phyloP scores from a whole-genome alignment of 2,329 filamentous ascomycete species.

The Colletotrichum sp. region DNA sequence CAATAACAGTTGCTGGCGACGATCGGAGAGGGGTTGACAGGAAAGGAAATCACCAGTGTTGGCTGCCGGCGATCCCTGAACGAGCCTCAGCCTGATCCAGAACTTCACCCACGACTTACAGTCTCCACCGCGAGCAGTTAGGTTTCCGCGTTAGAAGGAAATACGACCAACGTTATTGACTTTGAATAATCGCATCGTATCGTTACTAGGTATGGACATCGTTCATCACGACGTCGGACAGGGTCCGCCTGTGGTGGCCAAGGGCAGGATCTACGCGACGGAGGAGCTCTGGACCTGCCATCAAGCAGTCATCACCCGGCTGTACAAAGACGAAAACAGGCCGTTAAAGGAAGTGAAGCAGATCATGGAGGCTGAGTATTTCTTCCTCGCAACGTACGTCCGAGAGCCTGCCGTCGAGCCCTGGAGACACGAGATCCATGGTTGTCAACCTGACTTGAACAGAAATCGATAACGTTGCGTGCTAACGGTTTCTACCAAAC shows the following conservation, averaged over 20 bases:
- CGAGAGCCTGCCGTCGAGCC: fast-evolving
- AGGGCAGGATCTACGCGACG: background rate
- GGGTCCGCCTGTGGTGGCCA: fast-evolving
- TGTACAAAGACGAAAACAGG: background rate
- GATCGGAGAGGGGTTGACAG: background rate
- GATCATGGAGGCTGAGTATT: conserved; percentile 1
- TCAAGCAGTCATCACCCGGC: background rate
- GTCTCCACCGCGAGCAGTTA: background rate
- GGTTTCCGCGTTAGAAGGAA: fast-evolving
- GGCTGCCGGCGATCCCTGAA: background rate
- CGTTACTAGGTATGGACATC: background rate
- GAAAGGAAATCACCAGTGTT: background rate
- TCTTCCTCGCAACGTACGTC: background rate
- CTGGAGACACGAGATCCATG: background rate
- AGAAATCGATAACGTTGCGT: background rate
- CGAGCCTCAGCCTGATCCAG: background rate
- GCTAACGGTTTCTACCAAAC: background rate
- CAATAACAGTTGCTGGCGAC: background rate
- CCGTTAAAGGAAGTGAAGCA: background rate
- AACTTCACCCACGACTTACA: background rate
- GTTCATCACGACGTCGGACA: background rate
- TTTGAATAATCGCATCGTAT: background rate
- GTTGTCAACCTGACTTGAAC: background rate
- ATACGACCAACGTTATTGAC: background rate
- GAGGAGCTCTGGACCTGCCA: background rate